Percentiles rank a stretch among this genome's conserved stretches.
These are phyloP conservation scores for Claviceps paspali DNA, from an alignment of 2,329 filamentous ascomycete species.

Conservation along the genomic window DNA sequence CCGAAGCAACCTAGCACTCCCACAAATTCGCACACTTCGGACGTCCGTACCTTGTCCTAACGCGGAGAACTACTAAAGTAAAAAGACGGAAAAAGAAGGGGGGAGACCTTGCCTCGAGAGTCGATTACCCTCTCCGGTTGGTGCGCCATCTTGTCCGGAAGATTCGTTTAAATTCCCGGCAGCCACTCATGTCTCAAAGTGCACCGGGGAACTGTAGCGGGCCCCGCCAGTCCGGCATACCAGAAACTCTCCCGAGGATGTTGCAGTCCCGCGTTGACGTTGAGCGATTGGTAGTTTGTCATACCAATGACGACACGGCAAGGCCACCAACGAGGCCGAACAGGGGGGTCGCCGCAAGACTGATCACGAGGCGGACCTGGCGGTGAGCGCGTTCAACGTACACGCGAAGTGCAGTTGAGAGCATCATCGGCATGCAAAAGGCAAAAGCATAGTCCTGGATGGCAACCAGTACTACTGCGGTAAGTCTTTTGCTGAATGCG, in stretches of 20 bases:
- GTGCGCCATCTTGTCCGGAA: not conserved
- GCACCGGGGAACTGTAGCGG: slow-evolving; percentile 9
- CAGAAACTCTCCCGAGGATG: slow-evolving; percentile 2
- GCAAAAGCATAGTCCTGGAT: too few species aligned
- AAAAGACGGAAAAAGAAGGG: too few species aligned
- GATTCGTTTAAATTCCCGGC: slow-evolving; percentile 1
- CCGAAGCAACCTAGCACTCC: too few species aligned
- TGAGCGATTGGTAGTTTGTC: not conserved
- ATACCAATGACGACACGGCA: slow-evolving; percentile 2
- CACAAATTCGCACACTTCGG: too few species aligned
- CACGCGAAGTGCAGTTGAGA: too few species aligned
- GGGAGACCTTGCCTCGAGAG: not conserved
- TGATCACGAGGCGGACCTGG: slow-evolving; percentile 4
- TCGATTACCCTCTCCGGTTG: too few species aligned
- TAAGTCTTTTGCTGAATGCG: slow-evolving; percentile 1
- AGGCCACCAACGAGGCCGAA: not conserved
- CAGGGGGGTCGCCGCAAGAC: too few species aligned
- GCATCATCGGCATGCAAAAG: too few species aligned
- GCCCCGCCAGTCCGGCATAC: slow-evolving; percentile 7
- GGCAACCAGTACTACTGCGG: not conserved
- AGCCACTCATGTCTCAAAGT: slow-evolving; percentile 3
- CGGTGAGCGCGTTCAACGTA: slow-evolving; percentile 1
- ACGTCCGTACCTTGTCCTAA: too few species aligned
- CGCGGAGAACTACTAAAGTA: too few species aligned
- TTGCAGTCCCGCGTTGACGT: not conserved